These are phyloP conservation scores for Singerocomus rubriflavus DNA, from an alignment of 1,284 basidiomycete species.

Conservation along the genomic window DNA sequence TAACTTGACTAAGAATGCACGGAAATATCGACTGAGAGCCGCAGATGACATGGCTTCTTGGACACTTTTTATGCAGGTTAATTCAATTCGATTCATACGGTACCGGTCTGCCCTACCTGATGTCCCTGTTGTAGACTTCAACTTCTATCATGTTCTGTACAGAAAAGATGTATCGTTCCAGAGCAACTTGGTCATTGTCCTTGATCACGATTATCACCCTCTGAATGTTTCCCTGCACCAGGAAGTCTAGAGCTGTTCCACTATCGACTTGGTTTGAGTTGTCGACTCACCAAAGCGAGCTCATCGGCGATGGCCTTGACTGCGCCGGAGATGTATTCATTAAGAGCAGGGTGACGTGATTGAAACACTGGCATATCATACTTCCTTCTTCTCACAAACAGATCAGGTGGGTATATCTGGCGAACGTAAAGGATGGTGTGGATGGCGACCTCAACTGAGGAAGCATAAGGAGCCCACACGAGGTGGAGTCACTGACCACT, in stretches of 20 bases:
- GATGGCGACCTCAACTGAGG: conserved; percentile 85
- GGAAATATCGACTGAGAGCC: conserved; percentile 74
- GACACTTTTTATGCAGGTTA: conserved; percentile 44
- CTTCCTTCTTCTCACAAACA: conserved; percentile 85
- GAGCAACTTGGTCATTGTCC: conserved; percentile 65
- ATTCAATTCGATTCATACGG: not conserved
- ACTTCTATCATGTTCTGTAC: conserved; percentile 69
- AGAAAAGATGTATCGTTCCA: conserved; percentile 83
- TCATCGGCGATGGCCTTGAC: conserved; percentile 76
- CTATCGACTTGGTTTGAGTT: not conserved
- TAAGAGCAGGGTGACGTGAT: conserved; percentile 83
- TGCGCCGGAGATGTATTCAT: conserved; percentile 83
- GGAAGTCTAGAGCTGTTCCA: not conserved
- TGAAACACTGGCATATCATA: conserved; percentile 90
- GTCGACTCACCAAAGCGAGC: conserved; percentile 53
- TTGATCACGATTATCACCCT: conserved; percentile 80
- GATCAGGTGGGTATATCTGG: conserved; percentile 83
- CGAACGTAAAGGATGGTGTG: conserved; percentile 91
- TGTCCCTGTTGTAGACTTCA: conserved; percentile 61
- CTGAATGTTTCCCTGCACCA: conserved; percentile 62
- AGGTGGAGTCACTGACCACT: conserved; percentile 18
- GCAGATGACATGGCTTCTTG: conserved; percentile 62
- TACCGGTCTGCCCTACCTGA: conserved; percentile 42
- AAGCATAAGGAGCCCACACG: conserved; percentile 5
- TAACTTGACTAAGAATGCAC: conserved; percentile 84